A percentile compares a stretch with the other conserved stretches of the same genome.
Evolutionary conservation across 78 protist species (phyloP).

Genomic region (Anaeramoeba flamelloides): DNA sequence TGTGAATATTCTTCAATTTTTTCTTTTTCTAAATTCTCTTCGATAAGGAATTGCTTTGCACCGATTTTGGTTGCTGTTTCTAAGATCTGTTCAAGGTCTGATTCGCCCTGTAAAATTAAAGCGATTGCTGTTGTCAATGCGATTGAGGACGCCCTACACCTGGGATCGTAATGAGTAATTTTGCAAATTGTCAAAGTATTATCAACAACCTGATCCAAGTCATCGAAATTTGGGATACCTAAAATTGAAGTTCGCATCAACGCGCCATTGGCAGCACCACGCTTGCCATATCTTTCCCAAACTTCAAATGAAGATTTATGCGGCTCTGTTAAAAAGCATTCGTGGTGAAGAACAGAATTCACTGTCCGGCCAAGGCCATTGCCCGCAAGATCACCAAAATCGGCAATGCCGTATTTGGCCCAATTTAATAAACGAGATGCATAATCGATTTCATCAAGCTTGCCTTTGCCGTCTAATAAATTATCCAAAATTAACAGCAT

Average conservation of each 20-base stretch:
- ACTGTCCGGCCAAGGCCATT: slow-evolving; percentile 46
- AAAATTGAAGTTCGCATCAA: slow-evolving; percentile 39
- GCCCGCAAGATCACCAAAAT: slow-evolving; percentile 32
- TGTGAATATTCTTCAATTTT: not conserved
- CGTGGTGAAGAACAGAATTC: slow-evolving; percentile 4
- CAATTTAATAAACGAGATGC: slow-evolving; percentile 11
- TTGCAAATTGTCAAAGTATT: slow-evolving; percentile 27
- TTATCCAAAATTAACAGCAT: slow-evolving; percentile 24
- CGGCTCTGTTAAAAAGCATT: slow-evolving; percentile 11
- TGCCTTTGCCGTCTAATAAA: slow-evolving; percentile 3
- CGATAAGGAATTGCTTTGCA: not conserved
- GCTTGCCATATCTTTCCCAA: slow-evolving; percentile 17
- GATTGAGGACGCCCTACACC: not conserved
- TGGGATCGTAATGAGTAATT: not conserved
- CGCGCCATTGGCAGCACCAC: slow-evolving; percentile 41
- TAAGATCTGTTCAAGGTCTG: not conserved
- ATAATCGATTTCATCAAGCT: slow-evolving; percentile 9
- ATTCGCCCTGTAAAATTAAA: not conserved
- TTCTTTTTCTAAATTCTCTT: too few species aligned
- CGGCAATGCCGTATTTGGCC: slow-evolving; percentile 27
- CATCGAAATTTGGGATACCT: slow-evolving; percentile 15
- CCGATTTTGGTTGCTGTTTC: not conserved
- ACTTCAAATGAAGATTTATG: slow-evolving; percentile 8
- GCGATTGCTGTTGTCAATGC: not conserved
- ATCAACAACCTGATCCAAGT: slow-evolving; percentile 3